phyloP scores from a whole-genome alignment of 2,329 filamentous ascomycete species.

The Pseudocercospora ulei region DNA sequence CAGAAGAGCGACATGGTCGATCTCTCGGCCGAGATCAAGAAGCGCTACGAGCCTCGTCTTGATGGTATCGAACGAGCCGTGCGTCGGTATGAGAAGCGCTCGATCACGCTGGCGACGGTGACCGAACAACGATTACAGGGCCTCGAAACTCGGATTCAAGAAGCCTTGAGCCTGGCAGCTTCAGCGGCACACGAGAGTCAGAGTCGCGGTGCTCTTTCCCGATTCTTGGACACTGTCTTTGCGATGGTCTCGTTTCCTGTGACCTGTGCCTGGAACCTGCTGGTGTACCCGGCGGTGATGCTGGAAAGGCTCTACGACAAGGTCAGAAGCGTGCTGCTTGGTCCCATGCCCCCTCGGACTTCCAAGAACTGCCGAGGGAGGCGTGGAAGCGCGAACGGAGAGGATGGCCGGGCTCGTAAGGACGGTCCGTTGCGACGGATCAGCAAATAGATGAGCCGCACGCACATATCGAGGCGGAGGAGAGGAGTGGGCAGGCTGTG shows the following conservation, averaged over 20 bases:
- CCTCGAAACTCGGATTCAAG: constrained; percentile 61
- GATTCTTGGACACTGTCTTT: constrained; percentile 18
- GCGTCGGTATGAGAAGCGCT: constrained; percentile 81
- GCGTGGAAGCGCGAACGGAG: constrained; percentile 1
- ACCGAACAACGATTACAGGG: constrained; percentile 64
- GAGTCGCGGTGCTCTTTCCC: constrained; percentile 23
- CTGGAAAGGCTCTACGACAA: constrained; percentile 25
- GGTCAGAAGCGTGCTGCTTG: constrained; percentile 22
- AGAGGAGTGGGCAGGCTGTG: too few relatives aligned
- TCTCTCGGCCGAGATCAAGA: constrained; percentile 46
- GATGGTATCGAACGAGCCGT: constrained; percentile 83
- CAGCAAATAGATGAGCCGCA: too few relatives aligned
- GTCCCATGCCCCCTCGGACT: constrained; percentile 13
- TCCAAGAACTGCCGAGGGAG: constrained; percentile 7
- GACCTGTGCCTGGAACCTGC: constrained; percentile 19
- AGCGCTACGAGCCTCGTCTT: constrained; percentile 67
- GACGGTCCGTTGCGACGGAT: neutral
- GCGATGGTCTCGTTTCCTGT: constrained; percentile 18
- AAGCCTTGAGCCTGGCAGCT: constrained; percentile 71
- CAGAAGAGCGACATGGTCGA: constrained; percentile 31
- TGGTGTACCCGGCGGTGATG: constrained; percentile 19
- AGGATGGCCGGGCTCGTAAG: constrained; percentile 9
- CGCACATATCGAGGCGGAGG: too few relatives aligned
- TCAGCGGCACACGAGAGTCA: constrained; percentile 50
- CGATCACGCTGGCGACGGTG: constrained; percentile 62